These are phyloP conservation scores for Epithele typhae DNA, from an alignment of 768 basidiomycete genomes.

Conservation along the genomic window DNA sequence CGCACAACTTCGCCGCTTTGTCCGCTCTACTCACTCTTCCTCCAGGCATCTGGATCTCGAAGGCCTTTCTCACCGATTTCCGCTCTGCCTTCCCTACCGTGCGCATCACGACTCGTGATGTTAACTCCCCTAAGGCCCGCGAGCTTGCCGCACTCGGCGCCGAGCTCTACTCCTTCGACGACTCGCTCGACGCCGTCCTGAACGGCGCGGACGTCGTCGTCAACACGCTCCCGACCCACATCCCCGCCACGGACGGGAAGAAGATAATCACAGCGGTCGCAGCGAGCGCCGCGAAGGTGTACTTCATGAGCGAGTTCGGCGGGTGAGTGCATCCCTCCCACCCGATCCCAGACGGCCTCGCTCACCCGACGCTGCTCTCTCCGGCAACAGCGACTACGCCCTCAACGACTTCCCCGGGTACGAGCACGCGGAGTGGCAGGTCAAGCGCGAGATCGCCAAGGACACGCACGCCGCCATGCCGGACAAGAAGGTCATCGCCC, in stretches of 20 bases:
- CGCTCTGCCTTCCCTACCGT: conserved; percentile 13
- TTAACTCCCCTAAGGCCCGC: conserved; percentile 3
- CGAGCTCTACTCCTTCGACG: conserved; percentile 7
- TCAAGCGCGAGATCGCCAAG: conserved; percentile 4
- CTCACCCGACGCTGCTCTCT: neutral
- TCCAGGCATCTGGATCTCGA: neutral
- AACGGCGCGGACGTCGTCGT: conserved; percentile 21
- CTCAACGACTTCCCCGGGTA: conserved; percentile 16
- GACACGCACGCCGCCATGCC: conserved; percentile 1
- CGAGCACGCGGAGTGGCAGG: neutral
- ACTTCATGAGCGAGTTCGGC: conserved; percentile 20
- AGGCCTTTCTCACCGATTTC: conserved; percentile 11
- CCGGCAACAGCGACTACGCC: conserved; percentile 13
- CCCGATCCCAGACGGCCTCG: neutral
- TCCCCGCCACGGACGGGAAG: neutral
- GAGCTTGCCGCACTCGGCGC: conserved; percentile 16
- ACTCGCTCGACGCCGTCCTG: conserved; percentile 5
- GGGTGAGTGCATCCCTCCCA: conserved; percentile 8
- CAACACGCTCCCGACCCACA: conserved; percentile 4
- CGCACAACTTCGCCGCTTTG: too few relatives aligned
- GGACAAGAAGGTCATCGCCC: conserved; percentile 14
- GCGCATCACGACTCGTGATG: conserved; percentile 14
- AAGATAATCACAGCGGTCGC: conserved; percentile 5
- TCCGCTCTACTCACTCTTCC: too few relatives aligned
- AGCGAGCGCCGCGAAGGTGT: conserved; percentile 11